Conservation (phyloP, 2,329 filamentous ascomycete genomes). For the Tolypocladium album region DNA sequence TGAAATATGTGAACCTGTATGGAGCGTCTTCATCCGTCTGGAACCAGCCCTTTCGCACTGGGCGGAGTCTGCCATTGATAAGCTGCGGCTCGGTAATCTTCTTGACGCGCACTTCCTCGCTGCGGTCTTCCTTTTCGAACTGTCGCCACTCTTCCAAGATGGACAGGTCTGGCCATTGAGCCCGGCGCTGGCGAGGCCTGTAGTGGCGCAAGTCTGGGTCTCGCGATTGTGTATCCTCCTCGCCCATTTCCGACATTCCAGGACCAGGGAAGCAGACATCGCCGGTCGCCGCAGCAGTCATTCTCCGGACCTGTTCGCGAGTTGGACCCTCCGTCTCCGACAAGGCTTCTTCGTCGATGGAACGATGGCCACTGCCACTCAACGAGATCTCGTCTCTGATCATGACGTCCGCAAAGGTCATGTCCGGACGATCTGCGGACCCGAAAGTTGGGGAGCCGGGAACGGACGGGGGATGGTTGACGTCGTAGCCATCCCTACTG, state of each 20-base stretch:
- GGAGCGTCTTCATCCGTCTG: constrained; percentile 80
- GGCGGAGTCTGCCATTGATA: constrained; percentile 78
- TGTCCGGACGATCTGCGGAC: constrained; percentile 34
- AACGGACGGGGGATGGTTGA: constrained; percentile 60
- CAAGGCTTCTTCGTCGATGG: constrained; percentile 17
- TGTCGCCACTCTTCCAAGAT: constrained; percentile 82
- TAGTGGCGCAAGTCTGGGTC: constrained; percentile 24
- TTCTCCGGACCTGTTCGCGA: constrained; percentile 27
- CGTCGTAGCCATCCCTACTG: constrained; percentile 41
- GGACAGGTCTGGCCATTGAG: constrained; percentile 77
- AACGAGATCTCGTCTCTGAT: constrained; percentile 52
- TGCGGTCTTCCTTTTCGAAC: constrained; percentile 76
- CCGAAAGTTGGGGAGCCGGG: constrained; percentile 49
- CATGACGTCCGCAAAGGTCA: constrained; percentile 60
- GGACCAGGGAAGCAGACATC: constrained; percentile 87
- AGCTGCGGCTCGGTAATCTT: constrained; percentile 90
- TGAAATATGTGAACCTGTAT: constrained; percentile 97
- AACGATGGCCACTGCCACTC: constrained; percentile 17
- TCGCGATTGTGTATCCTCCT: constrained; percentile 55
- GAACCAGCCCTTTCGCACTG: constrained; percentile 73
- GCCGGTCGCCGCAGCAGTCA: constrained; percentile 58
- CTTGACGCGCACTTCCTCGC: constrained; percentile 73
- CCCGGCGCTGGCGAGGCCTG: constrained; percentile 45
- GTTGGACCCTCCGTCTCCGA: constrained; percentile 16
- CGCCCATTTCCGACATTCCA: constrained; percentile 63